Percentiles rank a stretch among this genome's conserved stretches.
Evolutionary conservation across 2,329 filamentous ascomycete species (phyloP).

Genomic region (Meredithiella fracta): DNA sequence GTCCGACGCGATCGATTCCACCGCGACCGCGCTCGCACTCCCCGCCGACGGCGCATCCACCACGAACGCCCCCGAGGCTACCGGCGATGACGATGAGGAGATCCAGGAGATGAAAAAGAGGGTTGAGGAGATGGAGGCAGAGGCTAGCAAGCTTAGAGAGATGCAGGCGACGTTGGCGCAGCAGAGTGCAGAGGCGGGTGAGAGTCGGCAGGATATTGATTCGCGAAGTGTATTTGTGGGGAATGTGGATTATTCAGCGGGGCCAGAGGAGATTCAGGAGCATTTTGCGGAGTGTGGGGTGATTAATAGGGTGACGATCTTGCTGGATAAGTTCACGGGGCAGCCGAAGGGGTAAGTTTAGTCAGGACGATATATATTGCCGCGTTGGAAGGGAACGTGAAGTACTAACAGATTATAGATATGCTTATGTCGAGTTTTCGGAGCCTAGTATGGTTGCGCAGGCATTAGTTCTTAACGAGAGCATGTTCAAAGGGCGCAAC

Average conservation of each 20-base stretch:
- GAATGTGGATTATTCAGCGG: conserved; percentile 94
- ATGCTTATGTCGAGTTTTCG: conserved; percentile 96
- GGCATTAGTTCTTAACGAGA: conserved; percentile 90
- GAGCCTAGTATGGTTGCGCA: conserved; percentile 86
- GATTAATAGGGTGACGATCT: conserved; percentile 94
- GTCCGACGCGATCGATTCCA: too few relatives aligned
- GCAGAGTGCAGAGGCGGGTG: conserved; percentile 64
- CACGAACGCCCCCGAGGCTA: background rate
- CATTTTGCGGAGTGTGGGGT: conserved; percentile 95
- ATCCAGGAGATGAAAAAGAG: conserved; percentile 76
- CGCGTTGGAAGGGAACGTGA: background rate
- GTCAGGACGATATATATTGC: too few relatives aligned
- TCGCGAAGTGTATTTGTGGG: conserved; percentile 93
- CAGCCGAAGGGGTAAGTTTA: conserved; percentile 86
- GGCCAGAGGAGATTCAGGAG: conserved; percentile 92
- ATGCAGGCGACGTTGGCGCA: conserved; percentile 79
- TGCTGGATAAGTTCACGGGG: conserved; percentile 95
- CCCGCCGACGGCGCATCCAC: too few relatives aligned
- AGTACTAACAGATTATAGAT: conserved; percentile 35
- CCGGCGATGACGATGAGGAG: conserved; percentile 41
- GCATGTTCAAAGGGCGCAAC: conserved; percentile 82
- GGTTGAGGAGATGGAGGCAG: conserved; percentile 80
- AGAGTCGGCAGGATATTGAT: conserved; percentile 93
- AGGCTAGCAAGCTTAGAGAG: conserved; percentile 70
- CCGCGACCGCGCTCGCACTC: too few relatives aligned